A percentile compares a stretch with the other conserved stretches of the same genome.
Conservation (phyloP, 1,139 yeast genomes). For the Candida dubliniensis region DNA sequence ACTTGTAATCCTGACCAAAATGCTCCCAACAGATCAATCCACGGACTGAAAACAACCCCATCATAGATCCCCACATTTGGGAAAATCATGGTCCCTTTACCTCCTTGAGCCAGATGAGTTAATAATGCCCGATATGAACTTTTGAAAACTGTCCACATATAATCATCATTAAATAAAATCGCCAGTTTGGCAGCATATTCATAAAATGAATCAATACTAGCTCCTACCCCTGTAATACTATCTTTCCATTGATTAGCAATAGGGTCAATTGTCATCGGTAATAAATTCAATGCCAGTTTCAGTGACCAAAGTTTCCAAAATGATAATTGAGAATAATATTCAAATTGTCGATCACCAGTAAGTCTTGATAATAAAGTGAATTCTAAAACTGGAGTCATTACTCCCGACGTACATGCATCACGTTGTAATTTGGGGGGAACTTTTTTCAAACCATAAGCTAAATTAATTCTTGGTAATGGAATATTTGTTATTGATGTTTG, state of each 20-base stretch:
- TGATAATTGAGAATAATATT: slow-evolving; percentile 58
- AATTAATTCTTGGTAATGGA: slow-evolving; percentile 73
- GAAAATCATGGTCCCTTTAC: slow-evolving; percentile 56
- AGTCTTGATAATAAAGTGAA: slow-evolving; percentile 70
- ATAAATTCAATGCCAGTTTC: slow-evolving; percentile 58
- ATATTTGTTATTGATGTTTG: slow-evolving; percentile 53
- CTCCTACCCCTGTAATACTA: slow-evolving; percentile 77
- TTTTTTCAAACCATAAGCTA: slow-evolving; percentile 49
- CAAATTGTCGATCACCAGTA: slow-evolving; percentile 74
- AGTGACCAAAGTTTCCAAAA: slow-evolving; percentile 72
- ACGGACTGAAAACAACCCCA: slow-evolving; percentile 54
- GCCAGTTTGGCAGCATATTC: slow-evolving; percentile 84
- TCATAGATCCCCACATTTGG: slow-evolving; percentile 55
- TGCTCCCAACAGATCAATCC: slow-evolving; percentile 88
- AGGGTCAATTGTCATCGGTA: slow-evolving; percentile 81
- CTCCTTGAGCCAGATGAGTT: slow-evolving; percentile 42
- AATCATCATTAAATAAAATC: slow-evolving; percentile 67
- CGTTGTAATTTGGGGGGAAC: slow-evolving; percentile 43
- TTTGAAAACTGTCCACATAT: slow-evolving; percentile 60
- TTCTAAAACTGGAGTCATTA: slow-evolving; percentile 79
- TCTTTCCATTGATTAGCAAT: slow-evolving; percentile 57
- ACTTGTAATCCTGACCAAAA: slow-evolving; percentile 88
- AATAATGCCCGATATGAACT: slow-evolving; percentile 59
- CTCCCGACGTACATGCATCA: slow-evolving; percentile 87
- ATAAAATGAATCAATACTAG: slow-evolving; percentile 89